phyloP scores from a whole-genome alignment of 2,329 filamentous ascomycete species.

The Purpureocillium takamizusanense region DNA sequence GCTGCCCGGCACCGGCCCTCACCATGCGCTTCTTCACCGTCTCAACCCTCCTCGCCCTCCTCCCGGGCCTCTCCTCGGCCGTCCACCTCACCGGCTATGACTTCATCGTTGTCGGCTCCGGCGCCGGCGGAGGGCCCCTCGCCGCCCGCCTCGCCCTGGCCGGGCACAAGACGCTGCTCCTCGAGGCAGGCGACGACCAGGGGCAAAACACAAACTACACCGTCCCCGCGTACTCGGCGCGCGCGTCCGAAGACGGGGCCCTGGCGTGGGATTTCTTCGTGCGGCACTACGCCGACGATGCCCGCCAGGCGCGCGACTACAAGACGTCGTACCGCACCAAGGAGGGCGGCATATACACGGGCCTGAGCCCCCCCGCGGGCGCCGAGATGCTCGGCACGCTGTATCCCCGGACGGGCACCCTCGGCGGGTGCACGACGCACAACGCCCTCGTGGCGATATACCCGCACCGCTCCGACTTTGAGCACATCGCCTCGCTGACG shows the following conservation, averaged over 20 bases:
- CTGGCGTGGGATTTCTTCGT: slow-evolving; percentile 57
- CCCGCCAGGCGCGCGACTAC: slow-evolving; percentile 42
- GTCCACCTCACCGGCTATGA: slow-evolving; percentile 25
- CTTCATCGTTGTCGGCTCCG: slow-evolving; percentile 55
- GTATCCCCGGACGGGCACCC: slow-evolving; percentile 36
- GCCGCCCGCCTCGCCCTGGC: slow-evolving; percentile 49
- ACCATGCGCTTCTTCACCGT: too few relatives aligned
- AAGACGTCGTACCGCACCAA: slow-evolving; percentile 50
- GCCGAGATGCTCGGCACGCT: slow-evolving; percentile 32
- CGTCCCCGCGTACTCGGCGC: slow-evolving; percentile 34
- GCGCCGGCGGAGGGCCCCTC: slow-evolving; percentile 49
- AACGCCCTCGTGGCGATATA: slow-evolving; percentile 51
- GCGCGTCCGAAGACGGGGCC: slow-evolving; percentile 42
- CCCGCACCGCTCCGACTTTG: slow-evolving; percentile 50
- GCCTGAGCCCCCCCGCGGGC: slow-evolving; percentile 24
- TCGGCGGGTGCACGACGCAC: slow-evolving; percentile 47
- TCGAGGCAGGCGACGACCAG: slow-evolving; percentile 54
- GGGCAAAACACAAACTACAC: slow-evolving; percentile 37
- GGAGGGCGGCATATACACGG: slow-evolving; percentile 39
- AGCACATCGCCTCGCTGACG: slow-evolving; percentile 46
- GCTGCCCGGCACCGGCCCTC: too few relatives aligned
- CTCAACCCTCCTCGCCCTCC: not conserved
- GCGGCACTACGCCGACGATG: slow-evolving; percentile 48
- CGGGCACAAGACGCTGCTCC: slow-evolving; percentile 49
- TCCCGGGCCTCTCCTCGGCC: slow-evolving; percentile 16